These are phyloP conservation scores for Lyophyllum decastes DNA, from an alignment of 768 basidiomycete genomes.

Conservation along the genomic window DNA sequence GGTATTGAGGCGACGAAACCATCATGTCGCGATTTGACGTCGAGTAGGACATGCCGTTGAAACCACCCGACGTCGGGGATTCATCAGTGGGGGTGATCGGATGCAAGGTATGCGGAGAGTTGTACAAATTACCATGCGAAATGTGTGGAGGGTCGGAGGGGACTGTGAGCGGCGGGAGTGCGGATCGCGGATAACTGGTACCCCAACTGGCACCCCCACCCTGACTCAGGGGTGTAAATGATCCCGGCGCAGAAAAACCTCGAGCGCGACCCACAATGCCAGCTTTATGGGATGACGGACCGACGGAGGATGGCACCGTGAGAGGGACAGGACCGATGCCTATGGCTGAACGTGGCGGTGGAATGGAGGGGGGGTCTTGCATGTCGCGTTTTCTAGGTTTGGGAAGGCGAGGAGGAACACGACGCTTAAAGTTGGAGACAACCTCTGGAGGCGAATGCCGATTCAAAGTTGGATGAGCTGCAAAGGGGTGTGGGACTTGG, in stretches of 20 bases:
- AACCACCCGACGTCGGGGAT: constrained; percentile 51
- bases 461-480: constrained; percentile 90
- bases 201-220: constrained; percentile 59
- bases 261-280: constrained; percentile 62
- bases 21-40: constrained; percentile 43
- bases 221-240: constrained; percentile 72
- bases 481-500: neutral
- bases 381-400: constrained; percentile 82
- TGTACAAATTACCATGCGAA: constrained; percentile 59
- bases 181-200: constrained; percentile 57
- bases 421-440: constrained; percentile 92
- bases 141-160: constrained; percentile 72
- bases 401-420: constrained; percentile 90
- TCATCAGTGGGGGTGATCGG: constrained; percentile 74
- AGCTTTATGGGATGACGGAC: constrained; percentile 39
- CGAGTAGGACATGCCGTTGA: constrained; percentile 45
- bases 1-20: constrained; percentile 56
- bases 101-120: constrained; percentile 61
- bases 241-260: constrained; percentile 83
- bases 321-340: constrained; percentile 71
- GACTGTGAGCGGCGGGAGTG: constrained; percentile 81
- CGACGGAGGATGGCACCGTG: constrained; percentile 55
- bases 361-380: constrained; percentile 67
- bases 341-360: constrained; percentile 76
- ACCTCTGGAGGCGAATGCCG: constrained; percentile 89